Conservation (phyloP, 345 rosid species). For the Ceriops tagal region DNA sequence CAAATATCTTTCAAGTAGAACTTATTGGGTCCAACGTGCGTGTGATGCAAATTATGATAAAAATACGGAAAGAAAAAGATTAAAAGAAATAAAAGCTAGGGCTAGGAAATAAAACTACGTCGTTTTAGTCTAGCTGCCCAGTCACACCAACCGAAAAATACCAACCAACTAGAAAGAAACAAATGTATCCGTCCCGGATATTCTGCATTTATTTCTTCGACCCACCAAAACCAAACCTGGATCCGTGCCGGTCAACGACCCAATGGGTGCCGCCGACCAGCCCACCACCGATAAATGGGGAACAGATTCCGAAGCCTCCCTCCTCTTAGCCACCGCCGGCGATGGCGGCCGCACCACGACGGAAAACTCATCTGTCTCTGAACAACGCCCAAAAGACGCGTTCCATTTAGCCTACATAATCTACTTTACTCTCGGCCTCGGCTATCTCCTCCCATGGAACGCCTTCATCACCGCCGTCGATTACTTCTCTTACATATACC, state of each 20-base stretch:
- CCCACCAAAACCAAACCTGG: neutral
- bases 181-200: neutral
- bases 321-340: conserved; percentile 32
- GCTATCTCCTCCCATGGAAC: conserved; percentile 97
- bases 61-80: too few relatives aligned
- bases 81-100: too few relatives aligned
- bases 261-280: conserved; percentile 44
- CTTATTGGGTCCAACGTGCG: too few relatives aligned
- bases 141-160: too few relatives aligned
- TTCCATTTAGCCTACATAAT: conserved; percentile 78
- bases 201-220: neutral
- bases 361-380: conserved; percentile 6
- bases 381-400: conserved; percentile 49
- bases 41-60: too few relatives aligned
- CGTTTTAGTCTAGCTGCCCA: too few relatives aligned
- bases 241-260: neutral
- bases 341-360: neutral
- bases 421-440: conserved; percentile 79
- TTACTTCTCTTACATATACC: conserved; percentile 91
- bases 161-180: too few relatives aligned
- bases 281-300: conserved; percentile 16
- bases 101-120: too few relatives aligned
- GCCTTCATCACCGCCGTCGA: conserved; percentile 98
- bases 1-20: too few relatives aligned
- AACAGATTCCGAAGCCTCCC: conserved; percentile 52